Evolutionary conservation across 73 alveolate genomes (phyloP).

Genomic region (Effrenium voratum): DNA sequence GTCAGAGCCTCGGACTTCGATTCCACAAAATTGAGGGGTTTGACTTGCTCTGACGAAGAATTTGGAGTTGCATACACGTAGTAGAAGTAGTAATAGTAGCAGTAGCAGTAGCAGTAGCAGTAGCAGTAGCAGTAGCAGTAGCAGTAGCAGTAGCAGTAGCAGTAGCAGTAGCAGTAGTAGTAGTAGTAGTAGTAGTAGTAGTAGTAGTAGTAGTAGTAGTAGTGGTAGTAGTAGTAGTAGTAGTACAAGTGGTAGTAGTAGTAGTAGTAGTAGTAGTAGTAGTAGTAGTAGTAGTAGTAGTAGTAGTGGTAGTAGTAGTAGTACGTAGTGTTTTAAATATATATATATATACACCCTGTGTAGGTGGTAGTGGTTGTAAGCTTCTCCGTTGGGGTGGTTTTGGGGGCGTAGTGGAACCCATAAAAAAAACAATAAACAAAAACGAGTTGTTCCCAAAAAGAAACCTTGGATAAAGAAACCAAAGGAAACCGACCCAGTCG

Average conservation of each 20-base stretch:
- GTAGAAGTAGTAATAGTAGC: neutral
- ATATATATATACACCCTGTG: neutral
- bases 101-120: neutral
- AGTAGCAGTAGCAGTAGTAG: neutral
- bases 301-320: neutral
- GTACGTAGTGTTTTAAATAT: neutral
- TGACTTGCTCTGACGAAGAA: neutral
- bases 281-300: neutral
- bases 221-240: neutral
- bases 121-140: neutral
- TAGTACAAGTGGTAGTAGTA: neutral
- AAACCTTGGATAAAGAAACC: too few species aligned
- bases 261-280: neutral
- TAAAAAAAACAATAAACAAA: too few species aligned
- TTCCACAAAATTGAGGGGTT: neutral
- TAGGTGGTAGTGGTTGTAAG: too few species aligned
- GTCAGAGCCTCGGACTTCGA: conserved; percentile 11
- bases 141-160: neutral
- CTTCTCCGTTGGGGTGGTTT: too few species aligned
- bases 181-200: neutral
- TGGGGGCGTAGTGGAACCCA: too few species aligned
- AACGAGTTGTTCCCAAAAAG: too few species aligned
- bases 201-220: neutral
- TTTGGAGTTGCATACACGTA: neutral
- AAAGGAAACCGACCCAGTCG: too few species aligned